Evolutionary conservation across 306 rosid genomes (phyloP).

Genomic region (Glycine soja): DNA sequence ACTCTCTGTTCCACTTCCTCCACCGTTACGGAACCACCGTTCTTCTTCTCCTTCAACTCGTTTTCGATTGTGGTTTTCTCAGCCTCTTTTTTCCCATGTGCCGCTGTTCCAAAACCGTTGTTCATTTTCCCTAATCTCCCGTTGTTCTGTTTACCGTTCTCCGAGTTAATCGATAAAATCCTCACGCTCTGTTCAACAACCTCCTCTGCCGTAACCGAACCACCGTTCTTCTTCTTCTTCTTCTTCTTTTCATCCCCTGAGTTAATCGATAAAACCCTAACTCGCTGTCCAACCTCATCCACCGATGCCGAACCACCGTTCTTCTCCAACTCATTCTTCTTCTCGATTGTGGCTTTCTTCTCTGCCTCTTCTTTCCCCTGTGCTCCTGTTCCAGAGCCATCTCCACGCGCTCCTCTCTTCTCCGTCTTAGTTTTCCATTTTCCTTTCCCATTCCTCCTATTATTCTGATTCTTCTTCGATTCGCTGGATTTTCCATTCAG

Average conservation of each 20-base stretch:
- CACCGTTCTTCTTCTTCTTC: not conserved
- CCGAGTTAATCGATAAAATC: conserved; percentile 35
- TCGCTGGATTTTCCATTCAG: not conserved
- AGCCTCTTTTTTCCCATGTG: not conserved
- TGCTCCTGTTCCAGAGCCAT: not conserved
- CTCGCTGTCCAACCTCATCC: conserved; percentile 43
- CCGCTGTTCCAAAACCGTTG: not conserved
- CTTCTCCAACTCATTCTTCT: conserved; percentile 4
- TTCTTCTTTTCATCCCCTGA: conserved; percentile 18
- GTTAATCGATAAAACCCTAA: conserved; percentile 41
- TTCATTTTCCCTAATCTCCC: not conserved
- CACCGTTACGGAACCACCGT: not conserved
- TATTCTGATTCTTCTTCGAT: conserved; percentile 2
- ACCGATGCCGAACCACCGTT: not conserved
- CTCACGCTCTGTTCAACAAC: conserved; percentile 40
- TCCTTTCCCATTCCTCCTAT: not conserved
- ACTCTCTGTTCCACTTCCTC: conserved; percentile 47
- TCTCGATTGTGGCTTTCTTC: conserved; percentile 14
- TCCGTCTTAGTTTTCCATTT: not conserved
- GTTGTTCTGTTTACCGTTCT: conserved; percentile 5
- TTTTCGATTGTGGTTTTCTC: conserved; percentile 1
- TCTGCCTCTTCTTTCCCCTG: conserved; percentile 1
- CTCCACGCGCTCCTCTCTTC: not conserved
- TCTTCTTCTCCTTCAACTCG: conserved; percentile 21
- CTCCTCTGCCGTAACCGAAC: conserved; percentile 3